Conservation (phyloP, 345 rosid species). For the Noccaea bulbosa region DNA sequence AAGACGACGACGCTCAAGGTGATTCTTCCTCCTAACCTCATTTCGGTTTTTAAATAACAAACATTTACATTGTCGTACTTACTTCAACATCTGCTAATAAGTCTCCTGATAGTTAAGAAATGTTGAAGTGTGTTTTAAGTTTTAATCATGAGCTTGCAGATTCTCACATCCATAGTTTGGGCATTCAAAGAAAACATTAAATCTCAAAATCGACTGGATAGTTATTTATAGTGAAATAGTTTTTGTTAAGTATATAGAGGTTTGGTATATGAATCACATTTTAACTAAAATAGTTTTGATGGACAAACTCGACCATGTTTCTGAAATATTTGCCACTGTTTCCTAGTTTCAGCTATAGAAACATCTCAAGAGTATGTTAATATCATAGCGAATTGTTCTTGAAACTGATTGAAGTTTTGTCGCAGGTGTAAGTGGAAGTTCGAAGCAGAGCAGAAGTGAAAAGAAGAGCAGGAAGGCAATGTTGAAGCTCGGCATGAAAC, state of each 20-base stretch:
- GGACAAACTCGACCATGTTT: background rate
- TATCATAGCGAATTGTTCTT: background rate
- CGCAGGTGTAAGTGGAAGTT: constrained; percentile 70
- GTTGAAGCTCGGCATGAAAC: constrained; percentile 88
- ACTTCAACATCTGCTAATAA: no score
- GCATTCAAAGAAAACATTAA: background rate
- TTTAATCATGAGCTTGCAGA: background rate
- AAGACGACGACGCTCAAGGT: constrained; percentile 68
- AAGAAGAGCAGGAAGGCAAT: constrained; percentile 89
- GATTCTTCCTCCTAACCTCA: background rate
- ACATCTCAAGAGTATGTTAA: background rate
- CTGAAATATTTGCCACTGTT: background rate
- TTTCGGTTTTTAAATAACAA: no score
- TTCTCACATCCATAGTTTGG: background rate
- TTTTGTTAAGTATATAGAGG: no score
- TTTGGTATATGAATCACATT: background rate
- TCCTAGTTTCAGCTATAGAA: background rate
- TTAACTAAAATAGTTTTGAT: no score
- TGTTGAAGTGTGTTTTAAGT: background rate
- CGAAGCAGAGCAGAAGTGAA: constrained; percentile 89
- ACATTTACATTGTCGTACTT: no score
- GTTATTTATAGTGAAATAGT: no score
- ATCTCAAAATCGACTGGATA: background rate
- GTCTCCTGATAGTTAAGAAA: background rate
- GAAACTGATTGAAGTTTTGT: background rate